A percentile compares a stretch with the other conserved stretches of the same genome.
Evolutionary conservation across 2,329 filamentous ascomycete genomes (phyloP).

Genomic region (Sclerotinia spermophila): DNA sequence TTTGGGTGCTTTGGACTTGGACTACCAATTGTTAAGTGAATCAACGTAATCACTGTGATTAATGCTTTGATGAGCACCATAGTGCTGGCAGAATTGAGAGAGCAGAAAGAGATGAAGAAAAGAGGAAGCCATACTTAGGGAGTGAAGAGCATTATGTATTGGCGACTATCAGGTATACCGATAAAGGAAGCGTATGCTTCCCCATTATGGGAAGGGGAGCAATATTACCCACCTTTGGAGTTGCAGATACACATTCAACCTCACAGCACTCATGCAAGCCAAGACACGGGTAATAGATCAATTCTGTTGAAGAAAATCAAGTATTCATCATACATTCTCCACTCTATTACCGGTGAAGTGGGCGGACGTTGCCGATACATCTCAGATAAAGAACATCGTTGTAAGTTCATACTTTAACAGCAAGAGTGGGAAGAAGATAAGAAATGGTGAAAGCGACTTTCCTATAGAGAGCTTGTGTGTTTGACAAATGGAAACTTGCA

Average conservation of each 20-base stretch:
- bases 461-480: background rate
- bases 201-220: background rate
- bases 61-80: slow-evolving; percentile 16
- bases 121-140: background rate
- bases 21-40: slow-evolving; percentile 1
- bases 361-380: background rate
- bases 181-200: background rate
- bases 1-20: slow-evolving; percentile 8
- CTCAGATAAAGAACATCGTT: background rate
- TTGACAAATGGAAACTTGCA: background rate
- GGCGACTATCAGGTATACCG: background rate
- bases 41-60: slow-evolving; percentile 3
- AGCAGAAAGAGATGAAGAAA: background rate
- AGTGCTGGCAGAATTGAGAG: background rate
- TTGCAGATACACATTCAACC: slow-evolving; percentile 1
- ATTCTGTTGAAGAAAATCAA: background rate
- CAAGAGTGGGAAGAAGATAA: slow-evolving; percentile 10
- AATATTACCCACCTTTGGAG: background rate
- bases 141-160: background rate
- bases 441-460: background rate
- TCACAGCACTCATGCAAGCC: background rate
- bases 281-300: background rate
- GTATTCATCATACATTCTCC: background rate
- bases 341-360: background rate
- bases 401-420: background rate